Percentiles rank a stretch among this genome's conserved stretches.
Evolutionary conservation across 345 rosid genomes (phyloP).

Genomic region (Melaleuca quinquenervia): DNA sequence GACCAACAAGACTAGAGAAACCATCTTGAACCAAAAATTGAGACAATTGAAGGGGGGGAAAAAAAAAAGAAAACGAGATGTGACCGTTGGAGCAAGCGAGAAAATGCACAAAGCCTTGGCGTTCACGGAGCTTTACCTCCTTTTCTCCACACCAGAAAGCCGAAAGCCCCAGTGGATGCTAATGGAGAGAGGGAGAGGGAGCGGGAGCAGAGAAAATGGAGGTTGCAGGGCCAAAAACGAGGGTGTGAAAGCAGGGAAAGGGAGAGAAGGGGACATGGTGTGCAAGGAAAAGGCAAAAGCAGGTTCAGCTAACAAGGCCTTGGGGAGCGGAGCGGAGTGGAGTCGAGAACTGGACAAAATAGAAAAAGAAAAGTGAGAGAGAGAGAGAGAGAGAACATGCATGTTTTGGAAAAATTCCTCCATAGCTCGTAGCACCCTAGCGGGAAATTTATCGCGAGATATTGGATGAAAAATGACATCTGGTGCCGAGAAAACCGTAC

Average conservation of each 20-base stretch:
- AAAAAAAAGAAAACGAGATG: neutral
- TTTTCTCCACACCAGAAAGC: neutral
- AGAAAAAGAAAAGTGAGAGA: neutral
- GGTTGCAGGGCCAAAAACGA: neutral
- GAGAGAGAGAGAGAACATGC: neutral
- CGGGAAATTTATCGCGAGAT: neutral
- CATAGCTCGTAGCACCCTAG: neutral
- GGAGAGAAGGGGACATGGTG: neutral
- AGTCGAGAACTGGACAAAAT: neutral
- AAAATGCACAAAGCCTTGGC: neutral
- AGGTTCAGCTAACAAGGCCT: neutral
- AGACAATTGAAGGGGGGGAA: neutral
- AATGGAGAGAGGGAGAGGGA: neutral
- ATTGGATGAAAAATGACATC: neutral
- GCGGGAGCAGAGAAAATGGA: neutral
- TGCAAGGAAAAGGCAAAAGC: neutral
- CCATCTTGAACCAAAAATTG: conserved; percentile 6
- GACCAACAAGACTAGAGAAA: conserved; percentile 18
- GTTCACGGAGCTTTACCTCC: neutral
- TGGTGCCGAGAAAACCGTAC: neutral
- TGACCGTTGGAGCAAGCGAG: conserved; percentile 14
- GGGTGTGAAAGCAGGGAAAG: neutral
- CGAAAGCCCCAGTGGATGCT: neutral
- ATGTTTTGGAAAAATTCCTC: neutral
- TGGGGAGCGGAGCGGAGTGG: neutral